phyloP scores from a whole-genome alignment of 1,284 basidiomycete genomes.

The Cutaneotrichosporon sp. region DNA sequence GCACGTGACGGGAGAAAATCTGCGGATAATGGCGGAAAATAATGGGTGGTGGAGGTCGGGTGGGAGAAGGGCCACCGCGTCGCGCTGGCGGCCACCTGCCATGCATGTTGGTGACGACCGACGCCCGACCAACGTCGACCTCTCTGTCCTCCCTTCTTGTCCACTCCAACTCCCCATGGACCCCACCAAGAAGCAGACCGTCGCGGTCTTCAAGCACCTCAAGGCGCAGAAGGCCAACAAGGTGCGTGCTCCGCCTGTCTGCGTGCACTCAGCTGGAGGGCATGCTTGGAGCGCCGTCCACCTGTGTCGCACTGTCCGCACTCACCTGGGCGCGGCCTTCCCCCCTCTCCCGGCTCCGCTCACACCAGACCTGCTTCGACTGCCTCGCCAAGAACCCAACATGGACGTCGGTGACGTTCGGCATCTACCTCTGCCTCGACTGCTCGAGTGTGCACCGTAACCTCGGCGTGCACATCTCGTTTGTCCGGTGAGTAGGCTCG shows the following conservation, averaged over 20 bases:
- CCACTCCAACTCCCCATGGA: constrained; percentile 38
- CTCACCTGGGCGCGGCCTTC: too few species aligned
- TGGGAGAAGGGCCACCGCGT: background rate
- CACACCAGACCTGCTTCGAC: constrained; percentile 84
- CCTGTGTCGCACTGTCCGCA: background rate
- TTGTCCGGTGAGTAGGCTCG: constrained; percentile 78
- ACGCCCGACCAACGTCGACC: background rate
- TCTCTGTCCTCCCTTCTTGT: background rate
- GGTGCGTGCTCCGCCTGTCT: constrained; percentile 61
- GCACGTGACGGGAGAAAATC: background rate
- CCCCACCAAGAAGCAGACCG: constrained; percentile 54
- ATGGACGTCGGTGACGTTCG: constrained; percentile 96
- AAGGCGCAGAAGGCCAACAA: constrained; percentile 86
- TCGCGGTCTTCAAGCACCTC: constrained; percentile 56
- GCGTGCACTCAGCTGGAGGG: too few species aligned
- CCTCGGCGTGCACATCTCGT: constrained; percentile 97
- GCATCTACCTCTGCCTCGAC: constrained; percentile 96
- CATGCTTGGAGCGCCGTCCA: background rate
- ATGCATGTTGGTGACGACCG: too few species aligned
- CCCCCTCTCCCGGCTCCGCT: background rate
- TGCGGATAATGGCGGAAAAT: background rate
- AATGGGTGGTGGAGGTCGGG: background rate
- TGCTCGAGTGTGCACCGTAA: constrained; percentile 95
- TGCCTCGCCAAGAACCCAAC: constrained; percentile 96
- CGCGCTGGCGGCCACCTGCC: constrained; percentile 5